A percentile compares a stretch with the other conserved stretches of the same genome.
Conservation (phyloP, 192 early-diverging fungal species). For the Hyaloraphidium curvatum region DNA sequence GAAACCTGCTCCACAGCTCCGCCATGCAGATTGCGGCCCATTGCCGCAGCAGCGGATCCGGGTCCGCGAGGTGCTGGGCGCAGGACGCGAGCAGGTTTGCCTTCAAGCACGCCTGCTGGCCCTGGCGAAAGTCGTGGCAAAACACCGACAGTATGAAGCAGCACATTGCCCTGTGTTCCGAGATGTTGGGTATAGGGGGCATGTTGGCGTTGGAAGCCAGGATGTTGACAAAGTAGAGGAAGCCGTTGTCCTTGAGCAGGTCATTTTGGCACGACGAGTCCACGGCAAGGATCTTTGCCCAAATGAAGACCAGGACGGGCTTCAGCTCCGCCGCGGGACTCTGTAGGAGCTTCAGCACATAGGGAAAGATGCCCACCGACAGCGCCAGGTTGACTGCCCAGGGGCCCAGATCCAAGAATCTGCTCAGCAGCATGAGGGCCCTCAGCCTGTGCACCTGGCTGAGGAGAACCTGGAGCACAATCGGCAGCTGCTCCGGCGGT, state of each 20-base stretch:
- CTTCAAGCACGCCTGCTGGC: conserved; percentile 68
- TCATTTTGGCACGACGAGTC: conserved; percentile 77
- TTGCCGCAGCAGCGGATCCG: conserved; percentile 58
- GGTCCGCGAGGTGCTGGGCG: conserved; percentile 41
- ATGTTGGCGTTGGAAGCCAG: conserved; percentile 51
- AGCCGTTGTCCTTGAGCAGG: conserved; percentile 76
- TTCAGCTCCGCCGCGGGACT: conserved; percentile 80
- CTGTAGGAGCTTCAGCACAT: conserved; percentile 85
- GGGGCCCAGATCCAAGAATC: conserved; percentile 13
- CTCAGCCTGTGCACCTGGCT: conserved; percentile 86
- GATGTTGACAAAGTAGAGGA: conserved; percentile 81
- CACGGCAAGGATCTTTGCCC: conserved; percentile 88
- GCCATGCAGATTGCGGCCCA: conserved; percentile 79
- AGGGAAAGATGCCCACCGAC: conserved; percentile 90
- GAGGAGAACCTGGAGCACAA: conserved; percentile 87
- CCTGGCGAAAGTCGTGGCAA: conserved; percentile 61
- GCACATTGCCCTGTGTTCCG: conserved; percentile 85
- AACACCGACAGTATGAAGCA: conserved; percentile 85
- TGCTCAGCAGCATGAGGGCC: conserved; percentile 74
- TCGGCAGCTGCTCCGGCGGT: conserved; percentile 81
- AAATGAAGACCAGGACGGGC: conserved; percentile 89
- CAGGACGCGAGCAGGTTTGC: conserved; percentile 44
- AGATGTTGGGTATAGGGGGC: conserved; percentile 43
- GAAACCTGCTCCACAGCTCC: conserved; percentile 62
- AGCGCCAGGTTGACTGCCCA: conserved; percentile 63